Evolutionary conservation across 495 filamentous ascomycete genomes (phyloP).

Genomic region (Xylaria grammica): DNA sequence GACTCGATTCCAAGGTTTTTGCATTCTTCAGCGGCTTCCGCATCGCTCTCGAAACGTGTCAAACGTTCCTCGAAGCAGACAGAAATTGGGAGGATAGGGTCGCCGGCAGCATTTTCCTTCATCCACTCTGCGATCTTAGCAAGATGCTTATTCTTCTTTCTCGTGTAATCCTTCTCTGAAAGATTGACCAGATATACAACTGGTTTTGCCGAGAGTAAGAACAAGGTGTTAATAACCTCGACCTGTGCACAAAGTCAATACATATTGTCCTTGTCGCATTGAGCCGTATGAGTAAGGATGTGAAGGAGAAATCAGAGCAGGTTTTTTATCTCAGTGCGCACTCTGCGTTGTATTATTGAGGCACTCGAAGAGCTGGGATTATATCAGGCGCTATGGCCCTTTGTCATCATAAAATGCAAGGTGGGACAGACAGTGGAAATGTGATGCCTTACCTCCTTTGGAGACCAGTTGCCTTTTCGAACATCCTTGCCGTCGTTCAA

Average conservation of each 20-base stretch:
- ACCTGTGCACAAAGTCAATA: slow-evolving; percentile 64
- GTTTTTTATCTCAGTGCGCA: slow-evolving; percentile 79
- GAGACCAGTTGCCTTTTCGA: slow-evolving; percentile 82
- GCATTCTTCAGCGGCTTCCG: slow-evolving; percentile 83
- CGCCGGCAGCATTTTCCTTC: slow-evolving; percentile 83
- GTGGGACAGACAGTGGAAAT: slow-evolving; percentile 34
- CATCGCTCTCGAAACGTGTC: slow-evolving; percentile 74
- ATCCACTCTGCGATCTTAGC: slow-evolving; percentile 92
- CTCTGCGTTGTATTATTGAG: slow-evolving; percentile 72
- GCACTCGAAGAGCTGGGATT: slow-evolving; percentile 99
- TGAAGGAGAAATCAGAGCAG: slow-evolving; percentile 59
- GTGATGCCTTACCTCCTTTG: slow-evolving; percentile 86
- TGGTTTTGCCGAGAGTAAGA: slow-evolving; percentile 95
- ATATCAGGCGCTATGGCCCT: slow-evolving; percentile 91
- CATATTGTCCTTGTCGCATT: slow-evolving; percentile 25
- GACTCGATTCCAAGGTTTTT: slow-evolving; percentile 88
- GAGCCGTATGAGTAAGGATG: slow-evolving; percentile 32
- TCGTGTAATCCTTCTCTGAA: slow-evolving; percentile 94
- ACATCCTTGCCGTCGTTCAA: slow-evolving; percentile 90
- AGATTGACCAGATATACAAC: slow-evolving; percentile 98
- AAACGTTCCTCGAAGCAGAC: slow-evolving; percentile 92
- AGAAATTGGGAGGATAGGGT: slow-evolving; percentile 91
- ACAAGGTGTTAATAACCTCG: slow-evolving; percentile 95
- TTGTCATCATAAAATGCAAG: slow-evolving; percentile 83
- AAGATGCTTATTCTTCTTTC: slow-evolving; percentile 99